Base-by-base conservation (phyloP, 2,329 filamentous ascomycete species). In the Aureobasidium sp. region DNA sequence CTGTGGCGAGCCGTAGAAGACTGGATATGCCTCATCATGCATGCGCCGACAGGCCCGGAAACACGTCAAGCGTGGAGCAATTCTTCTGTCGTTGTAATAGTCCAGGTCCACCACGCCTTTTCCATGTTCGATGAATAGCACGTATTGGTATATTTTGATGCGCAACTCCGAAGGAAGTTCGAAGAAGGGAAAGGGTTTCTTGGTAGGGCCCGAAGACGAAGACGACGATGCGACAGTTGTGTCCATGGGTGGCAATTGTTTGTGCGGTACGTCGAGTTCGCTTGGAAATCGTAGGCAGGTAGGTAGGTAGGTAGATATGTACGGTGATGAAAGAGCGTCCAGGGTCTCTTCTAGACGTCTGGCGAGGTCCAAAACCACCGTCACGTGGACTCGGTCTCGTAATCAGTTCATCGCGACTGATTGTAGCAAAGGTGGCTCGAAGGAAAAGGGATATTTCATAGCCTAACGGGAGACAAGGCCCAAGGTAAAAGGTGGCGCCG, bases 161-260 rank as follows among this genome's bases (percentile, higher is more conserved):
- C 88, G 84, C 31, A 92, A 72, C 69, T 92, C 88, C 0, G 82
- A 79, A 0, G 88, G 88, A 1, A 92, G 75, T 31, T 81, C 76
- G 61, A 90, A 78, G 70, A 91, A 88, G 8, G 76, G 81, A 60
- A 89, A 89, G 0, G 82, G 78, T 57, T 67, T 58, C 45, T 55
- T 65, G 4, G 63, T 43, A 11, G n/a, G 47, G 31, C 29, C 49
- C 37, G 49, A 46, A 27, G 58, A 46, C 31, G 33, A 29, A 27
- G 57, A 50, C 19, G 38, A 2, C 13, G 57, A 50, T 11, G 58
- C 38, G 27, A 60, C 25, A n/a, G n/a, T n/a, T 3, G 49, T 40
- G 4, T 60, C 49, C 58, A 60, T 60, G 37, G 8, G 33, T 29
- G 25, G 23, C 31, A 59, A 17, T 19, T 9, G 11, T 9, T 37